Base-by-base conservation (phyloP, 2,329 filamentous ascomycete genomes). In the Pestalotiopsis sp. region DNA sequence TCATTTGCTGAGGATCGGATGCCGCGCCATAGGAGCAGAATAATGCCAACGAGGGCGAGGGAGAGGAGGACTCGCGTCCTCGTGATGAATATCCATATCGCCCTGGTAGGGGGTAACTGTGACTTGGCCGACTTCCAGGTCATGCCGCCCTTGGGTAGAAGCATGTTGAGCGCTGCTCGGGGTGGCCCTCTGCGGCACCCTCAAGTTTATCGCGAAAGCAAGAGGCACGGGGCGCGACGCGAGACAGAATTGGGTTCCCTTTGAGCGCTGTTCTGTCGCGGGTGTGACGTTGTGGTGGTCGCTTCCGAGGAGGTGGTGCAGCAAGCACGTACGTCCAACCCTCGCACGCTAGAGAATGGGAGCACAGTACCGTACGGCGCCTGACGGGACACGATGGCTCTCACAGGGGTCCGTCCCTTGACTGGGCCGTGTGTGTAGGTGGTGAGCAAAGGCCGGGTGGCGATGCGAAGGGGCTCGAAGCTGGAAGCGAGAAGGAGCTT, bases 41-140 rank as follows among this genome's bases (percentile, higher is more conserved):
- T 79, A 73, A 93, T 83, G 68, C 91, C 90, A 38, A 89, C 85
- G 65, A 96, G 75, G 66, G 90, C 92, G 70, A 96, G 82, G 61
- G 92, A 88, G 66, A 96, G 82, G 71, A 98, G 84, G 73, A 97
- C 92, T 67, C 94, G 89, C 72, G 94, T 93, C 78, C 90, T 90
- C 71, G 93, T 93, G 71, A 97, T 78, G 75, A 93, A 89, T 59
- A 87, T 84, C 82, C 90, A 85, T 78, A 94, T 79, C 66, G 92
- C 91, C 80, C 93, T 89, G 74, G 90, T 91, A 68, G 93, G 92
- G 58, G 94, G 94, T 75, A 98, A 84, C 77, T 90, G 89, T 76
- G 92, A 87, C 83, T 90, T 93, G 74, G 95, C 92, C 73, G 93
- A 92, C 86, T 97, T 98, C 95, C 95, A 98, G 80, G 90, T 94